Percentiles rank a stretch among this genome's conserved stretches.
Conservation (phyloP, 2,329 filamentous ascomycete genomes). For the Arachnopeziza araneosa region DNA sequence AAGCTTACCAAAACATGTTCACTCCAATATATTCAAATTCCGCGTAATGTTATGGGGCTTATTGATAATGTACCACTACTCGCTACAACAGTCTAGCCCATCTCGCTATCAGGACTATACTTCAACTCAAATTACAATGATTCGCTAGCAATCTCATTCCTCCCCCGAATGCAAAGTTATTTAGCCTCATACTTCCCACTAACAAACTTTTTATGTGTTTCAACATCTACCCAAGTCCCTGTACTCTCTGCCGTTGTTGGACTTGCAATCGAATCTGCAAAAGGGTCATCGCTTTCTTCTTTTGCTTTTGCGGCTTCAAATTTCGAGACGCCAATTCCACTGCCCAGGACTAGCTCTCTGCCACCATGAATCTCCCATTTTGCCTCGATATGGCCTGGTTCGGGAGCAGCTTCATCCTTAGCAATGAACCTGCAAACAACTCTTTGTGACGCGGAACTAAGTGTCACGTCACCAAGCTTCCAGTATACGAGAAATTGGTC, state of each 20-base stretch:
- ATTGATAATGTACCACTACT: neutral
- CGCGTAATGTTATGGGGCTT: neutral
- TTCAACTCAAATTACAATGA: neutral
- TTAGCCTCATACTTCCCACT: constrained; percentile 68
- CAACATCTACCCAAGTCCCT: constrained; percentile 60
- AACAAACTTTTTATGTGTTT: constrained; percentile 60
- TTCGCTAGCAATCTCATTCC: neutral
- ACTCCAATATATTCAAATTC: neutral
- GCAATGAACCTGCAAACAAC: constrained; percentile 75
- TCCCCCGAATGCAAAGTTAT: neutral
- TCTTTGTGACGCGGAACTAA: constrained; percentile 60
- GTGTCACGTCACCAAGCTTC: constrained; percentile 69
- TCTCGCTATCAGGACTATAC: neutral
- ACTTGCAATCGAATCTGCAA: constrained; percentile 50
- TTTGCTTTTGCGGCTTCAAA: constrained; percentile 46
- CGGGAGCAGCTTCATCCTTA: constrained; percentile 64
- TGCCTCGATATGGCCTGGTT: constrained; percentile 73
- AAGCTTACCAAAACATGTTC: neutral
- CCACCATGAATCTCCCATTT: constrained; percentile 61
- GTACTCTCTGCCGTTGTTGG: constrained; percentile 31
- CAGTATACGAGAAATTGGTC: constrained; percentile 76
- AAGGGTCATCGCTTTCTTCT: constrained; percentile 45
- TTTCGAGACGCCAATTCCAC: constrained; percentile 60
- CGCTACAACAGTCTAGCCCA: neutral
- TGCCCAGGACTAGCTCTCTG: constrained; percentile 39